Evolutionary conservation across 2,329 filamentous ascomycete genomes (phyloP).

Genomic region (Pseudomassariella vexata): DNA sequence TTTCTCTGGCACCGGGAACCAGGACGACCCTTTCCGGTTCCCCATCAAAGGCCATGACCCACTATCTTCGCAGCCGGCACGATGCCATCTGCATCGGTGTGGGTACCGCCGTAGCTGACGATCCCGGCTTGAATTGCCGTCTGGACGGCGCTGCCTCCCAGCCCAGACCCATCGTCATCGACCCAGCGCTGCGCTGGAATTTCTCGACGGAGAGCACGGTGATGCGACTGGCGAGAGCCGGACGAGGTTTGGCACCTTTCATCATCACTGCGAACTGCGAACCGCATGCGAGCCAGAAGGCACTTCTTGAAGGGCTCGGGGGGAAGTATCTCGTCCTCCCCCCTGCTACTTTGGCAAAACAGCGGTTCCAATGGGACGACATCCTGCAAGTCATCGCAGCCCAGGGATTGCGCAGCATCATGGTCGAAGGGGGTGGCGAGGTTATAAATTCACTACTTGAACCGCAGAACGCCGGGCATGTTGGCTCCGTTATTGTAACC

Average conservation of each 20-base stretch:
- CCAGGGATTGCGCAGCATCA: constrained; percentile 68
- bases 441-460: constrained; percentile 80
- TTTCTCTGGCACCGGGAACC: constrained; percentile 71
- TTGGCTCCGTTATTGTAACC: constrained; percentile 79
- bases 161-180: constrained; percentile 76
- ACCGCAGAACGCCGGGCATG: constrained; percentile 50
- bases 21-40: constrained; percentile 79
- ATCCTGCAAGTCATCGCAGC: constrained; percentile 53
- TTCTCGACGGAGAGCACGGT: constrained; percentile 57
- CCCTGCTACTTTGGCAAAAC: background rate
- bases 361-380: constrained; percentile 54
- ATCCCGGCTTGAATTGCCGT: constrained; percentile 81
- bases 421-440: constrained; percentile 83
- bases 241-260: constrained; percentile 68
- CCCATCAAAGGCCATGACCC: constrained; percentile 85
- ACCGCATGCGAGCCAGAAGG: constrained; percentile 36
- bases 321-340: constrained; percentile 44
- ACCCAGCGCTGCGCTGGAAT: constrained; percentile 71
- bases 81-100: constrained; percentile 81
- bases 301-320: constrained; percentile 40
- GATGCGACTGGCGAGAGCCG: constrained; percentile 55
- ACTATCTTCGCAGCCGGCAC: constrained; percentile 77
- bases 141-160: constrained; percentile 48
- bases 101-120: constrained; percentile 76
- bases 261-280: constrained; percentile 52